Evolutionary conservation across 345 rosid species (phyloP), one percentile per base, ranked within the genome.

Genomic region (Melastoma malabathricum): DNA sequence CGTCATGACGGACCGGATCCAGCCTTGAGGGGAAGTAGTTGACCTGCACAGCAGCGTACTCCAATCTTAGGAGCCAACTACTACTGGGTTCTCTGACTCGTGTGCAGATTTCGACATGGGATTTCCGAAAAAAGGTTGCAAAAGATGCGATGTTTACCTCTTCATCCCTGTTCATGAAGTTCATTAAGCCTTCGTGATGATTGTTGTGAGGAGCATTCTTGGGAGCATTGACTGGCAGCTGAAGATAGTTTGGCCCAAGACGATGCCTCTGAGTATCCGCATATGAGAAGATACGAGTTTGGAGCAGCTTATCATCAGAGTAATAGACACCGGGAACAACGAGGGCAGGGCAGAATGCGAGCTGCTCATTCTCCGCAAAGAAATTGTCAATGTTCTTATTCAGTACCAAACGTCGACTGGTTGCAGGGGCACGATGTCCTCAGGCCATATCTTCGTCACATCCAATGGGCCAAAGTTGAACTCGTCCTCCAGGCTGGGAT

Each of bases 391-490:
- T 83, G 76, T 92, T 92, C 73, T 72, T 92, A 59, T 92, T 92
- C 83, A 92, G 69, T 46, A 92, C 97, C 94, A 92, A 57, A 41
- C 95, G 94, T 19, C 98, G 57, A 92, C 94, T 3, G 95, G 95
- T 59, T 92, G 98, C 59, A 92, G 61, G n/a, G 98, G 98, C 58
- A 92, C 59, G 54, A 92, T 68, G 64, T 92, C 97, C 72, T 92
- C 98, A 15, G 98, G 98, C 98, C 98, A 92, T 55, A 72, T 81
- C 79, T 84, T 92, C 47, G 98, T 92, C 52, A 82, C 93, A 75
- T 92, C 97, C 59, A 92, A 95, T 1, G 98, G 97, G 51, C 87
- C 98, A 46, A 92, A 87, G 67, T 92, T 94, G 18, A 76, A 84
- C 54, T 55, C 76, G 61, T 79, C 86, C 64, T 92, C 97, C 41